A percentile compares a stretch with the other conserved stretches of the same genome.
These are phyloP conservation scores for Agarophyton chilense DNA, from an alignment of 23 red algal species.

Conservation along the genomic window DNA sequence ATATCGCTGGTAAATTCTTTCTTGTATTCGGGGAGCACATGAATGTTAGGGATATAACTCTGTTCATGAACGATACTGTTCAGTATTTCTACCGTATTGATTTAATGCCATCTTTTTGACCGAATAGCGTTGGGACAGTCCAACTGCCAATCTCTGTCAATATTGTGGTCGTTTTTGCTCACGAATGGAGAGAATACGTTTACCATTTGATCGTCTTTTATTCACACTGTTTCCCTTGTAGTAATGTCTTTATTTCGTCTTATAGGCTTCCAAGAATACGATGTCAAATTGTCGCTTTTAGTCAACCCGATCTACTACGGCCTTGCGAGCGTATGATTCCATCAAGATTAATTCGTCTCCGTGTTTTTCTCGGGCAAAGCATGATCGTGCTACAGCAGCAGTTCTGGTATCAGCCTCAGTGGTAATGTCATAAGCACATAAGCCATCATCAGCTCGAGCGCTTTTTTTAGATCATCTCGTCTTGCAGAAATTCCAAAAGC, in stretches of 20 bases:
- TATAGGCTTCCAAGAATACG: too few relatives aligned
- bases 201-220: slow-evolving; percentile 31
- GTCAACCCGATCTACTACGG: too few relatives aligned
- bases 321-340: too few relatives aligned
- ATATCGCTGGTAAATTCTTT: slow-evolving; percentile 5
- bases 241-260: too few relatives aligned
- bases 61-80: background rate
- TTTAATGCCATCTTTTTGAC: slow-evolving; percentile 14
- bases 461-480: too few relatives aligned
- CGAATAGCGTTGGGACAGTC: slow-evolving; percentile 15
- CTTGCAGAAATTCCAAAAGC: slow-evolving; percentile 15
- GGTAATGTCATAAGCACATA: too few relatives aligned
- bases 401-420: too few relatives aligned
- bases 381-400: too few relatives aligned
- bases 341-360: too few relatives aligned
- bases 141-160: background rate
- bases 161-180: background rate
- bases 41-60: slow-evolving; percentile 9
- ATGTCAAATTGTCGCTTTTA: too few relatives aligned
- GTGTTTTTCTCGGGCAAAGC: too few relatives aligned
- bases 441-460: too few relatives aligned
- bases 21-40: slow-evolving; percentile 18
- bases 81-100: slow-evolving; percentile 19
- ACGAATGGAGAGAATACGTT: slow-evolving; percentile 1
- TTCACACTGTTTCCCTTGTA: background rate